Evolutionary conservation across 345 rosid species (phyloP).

Genomic region (Boechera retrofracta): DNA sequence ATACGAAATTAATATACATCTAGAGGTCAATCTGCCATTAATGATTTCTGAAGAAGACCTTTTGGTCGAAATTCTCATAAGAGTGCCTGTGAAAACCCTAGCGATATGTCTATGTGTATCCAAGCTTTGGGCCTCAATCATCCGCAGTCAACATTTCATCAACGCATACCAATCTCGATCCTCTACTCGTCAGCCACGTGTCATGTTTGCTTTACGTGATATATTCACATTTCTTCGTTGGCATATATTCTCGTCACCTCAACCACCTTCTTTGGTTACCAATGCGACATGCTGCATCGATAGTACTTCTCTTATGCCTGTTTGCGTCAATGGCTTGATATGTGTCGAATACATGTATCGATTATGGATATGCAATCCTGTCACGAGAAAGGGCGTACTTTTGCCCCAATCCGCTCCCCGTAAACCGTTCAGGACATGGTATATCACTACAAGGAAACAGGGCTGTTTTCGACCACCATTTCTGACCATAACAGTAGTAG

Average conservation of each 20-base stretch:
- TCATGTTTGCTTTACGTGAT: neutral
- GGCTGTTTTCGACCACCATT: too few species aligned
- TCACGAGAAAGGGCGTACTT: neutral
- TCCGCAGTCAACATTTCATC: constrained; percentile 10
- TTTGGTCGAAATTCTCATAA: neutral
- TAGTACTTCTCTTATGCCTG: neutral
- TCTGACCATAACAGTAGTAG: too few species aligned
- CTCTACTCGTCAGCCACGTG: neutral
- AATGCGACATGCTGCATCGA: neutral
- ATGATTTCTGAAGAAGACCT: neutral
- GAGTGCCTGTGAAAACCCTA: neutral
- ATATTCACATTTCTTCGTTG: neutral
- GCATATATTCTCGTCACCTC: neutral
- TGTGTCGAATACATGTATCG: neutral
- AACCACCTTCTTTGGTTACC: neutral
- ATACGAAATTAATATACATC: neutral
- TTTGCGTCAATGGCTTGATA: neutral
- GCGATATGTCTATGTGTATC: neutral
- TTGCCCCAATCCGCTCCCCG: neutral
- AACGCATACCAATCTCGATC: neutral
- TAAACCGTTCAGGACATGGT: neutral
- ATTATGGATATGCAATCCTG: neutral
- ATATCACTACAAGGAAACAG: too few species aligned
- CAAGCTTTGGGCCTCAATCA: neutral
- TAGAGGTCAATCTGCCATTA: too few species aligned